Conservation (phyloP, 305 asterid genomes). For the Striga hermonthica region DNA sequence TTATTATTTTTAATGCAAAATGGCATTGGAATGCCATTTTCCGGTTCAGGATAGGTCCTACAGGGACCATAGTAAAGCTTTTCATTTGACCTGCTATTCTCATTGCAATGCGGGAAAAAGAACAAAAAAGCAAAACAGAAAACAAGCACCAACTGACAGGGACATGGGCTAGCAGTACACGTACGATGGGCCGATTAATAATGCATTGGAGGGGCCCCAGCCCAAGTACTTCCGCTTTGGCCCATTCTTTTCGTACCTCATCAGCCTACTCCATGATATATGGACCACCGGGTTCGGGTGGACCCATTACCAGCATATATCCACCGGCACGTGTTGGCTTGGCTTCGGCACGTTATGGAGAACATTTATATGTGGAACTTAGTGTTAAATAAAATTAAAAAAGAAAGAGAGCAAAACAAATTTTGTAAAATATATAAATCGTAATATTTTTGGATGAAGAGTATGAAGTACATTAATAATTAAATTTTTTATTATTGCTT, state of each 20-base stretch:
- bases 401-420: too few relatives aligned
- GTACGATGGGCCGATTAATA: slow-evolving; percentile 32
- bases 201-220: slow-evolving; percentile 28
- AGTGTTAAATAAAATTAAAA: too few relatives aligned
- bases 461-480: too few relatives aligned
- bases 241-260: slow-evolving; percentile 28
- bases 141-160: slow-evolving; percentile 23
- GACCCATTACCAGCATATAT: background rate
- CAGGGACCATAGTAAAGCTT: background rate
- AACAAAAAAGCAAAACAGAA: background rate
- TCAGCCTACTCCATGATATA: background rate
- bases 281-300: background rate
- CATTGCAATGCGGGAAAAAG: background rate
- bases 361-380: too few relatives aligned
- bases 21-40: too few relatives aligned
- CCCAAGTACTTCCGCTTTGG: slow-evolving; percentile 39
- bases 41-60: too few relatives aligned
- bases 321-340: background rate
- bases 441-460: too few relatives aligned
- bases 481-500: too few relatives aligned
- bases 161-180: slow-evolving; percentile 33
- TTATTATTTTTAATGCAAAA: too few relatives aligned
- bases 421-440: too few relatives aligned
- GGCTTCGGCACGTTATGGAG: too few relatives aligned
- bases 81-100: background rate